Evolutionary conservation across 2,329 filamentous ascomycete species (phyloP), one percentile per base, ranked within the genome.

Genomic region (Fusarium sarcochroum): DNA sequence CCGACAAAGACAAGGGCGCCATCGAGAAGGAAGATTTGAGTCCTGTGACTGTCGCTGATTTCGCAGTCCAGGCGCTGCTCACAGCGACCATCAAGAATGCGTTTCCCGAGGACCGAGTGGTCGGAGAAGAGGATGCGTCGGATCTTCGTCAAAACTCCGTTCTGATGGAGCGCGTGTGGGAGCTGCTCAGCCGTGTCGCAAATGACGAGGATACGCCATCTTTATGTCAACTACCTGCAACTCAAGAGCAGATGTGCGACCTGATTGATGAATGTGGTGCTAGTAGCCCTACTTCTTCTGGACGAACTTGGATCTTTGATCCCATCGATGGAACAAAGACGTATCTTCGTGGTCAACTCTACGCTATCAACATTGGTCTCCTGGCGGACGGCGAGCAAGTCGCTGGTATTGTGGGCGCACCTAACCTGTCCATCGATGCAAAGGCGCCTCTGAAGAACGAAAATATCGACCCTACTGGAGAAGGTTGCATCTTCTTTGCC

Each of bases 271-370:
- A 80, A 66, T 87, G 86, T 61, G 82, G 84, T 30, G 68, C 77
- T 20, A 80, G 80, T 23, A 74, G 73, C 17, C 83, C 80, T 6
- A 77, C 73, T 8, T 73, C 66, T 10, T 68, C 73, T 3, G 82
- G 81, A 9, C 75, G 86, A 15, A 82, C 83, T 10, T 89, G 87
- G 86, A 81, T 89, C 0, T 88, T 89, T 69, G 87, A 89, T 69
- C 87, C 87, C 1, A 88, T 89, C 30, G 87, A 89, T 66, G 87
- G 87, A 9, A 89, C 87, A 3, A 84, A 85, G 76, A 87, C 85
- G 1, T 89, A 86, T 54, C 78, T 89, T 10, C 76, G 79, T 13
- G 82, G 84, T 7, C 78, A 87, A 68, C 81, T 87, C 46, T 89
- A 88, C 67, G 87, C 85, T 57, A 85, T 88, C 75, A 89, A 89